These are phyloP conservation scores for Oryza meyeriana DNA, from an alignment of 176 grass and related monocot species.

Conservation along the genomic window DNA sequence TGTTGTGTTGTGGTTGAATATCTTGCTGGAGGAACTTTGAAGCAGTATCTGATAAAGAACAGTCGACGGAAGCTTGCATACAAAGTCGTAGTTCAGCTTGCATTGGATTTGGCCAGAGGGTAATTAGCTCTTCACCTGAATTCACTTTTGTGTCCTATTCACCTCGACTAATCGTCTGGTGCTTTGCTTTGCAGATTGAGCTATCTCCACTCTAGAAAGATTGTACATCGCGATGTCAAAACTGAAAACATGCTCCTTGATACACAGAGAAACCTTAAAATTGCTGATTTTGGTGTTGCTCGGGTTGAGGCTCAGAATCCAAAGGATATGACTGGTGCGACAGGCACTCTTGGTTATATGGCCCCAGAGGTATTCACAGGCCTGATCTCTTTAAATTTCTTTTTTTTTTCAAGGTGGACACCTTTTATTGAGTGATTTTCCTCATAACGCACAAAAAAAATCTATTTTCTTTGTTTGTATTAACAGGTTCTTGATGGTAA, in stretches of 20 bases:
- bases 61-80: constrained; percentile 75
- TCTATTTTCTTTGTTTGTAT: background rate
- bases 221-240: constrained; percentile 79
- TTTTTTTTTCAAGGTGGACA: background rate
- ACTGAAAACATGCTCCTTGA: constrained; percentile 89
- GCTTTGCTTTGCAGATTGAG: constrained; percentile 45
- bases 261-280: constrained; percentile 59
- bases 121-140: constrained; percentile 35
- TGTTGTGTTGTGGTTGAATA: constrained; percentile 96
- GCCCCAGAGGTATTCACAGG: constrained; percentile 65
- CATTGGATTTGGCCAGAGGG: constrained; percentile 89
- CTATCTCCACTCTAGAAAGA: constrained; percentile 66
- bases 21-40: constrained; percentile 80
- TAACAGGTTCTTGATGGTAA: constrained; percentile 70
- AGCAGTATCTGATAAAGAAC: constrained; percentile 81
- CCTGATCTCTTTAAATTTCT: background rate
- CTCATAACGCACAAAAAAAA: background rate
- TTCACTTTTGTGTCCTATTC: background rate
- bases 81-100: constrained; percentile 79
- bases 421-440: background rate
- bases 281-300: constrained; percentile 90
- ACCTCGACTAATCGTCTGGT: background rate
- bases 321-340: constrained; percentile 80
- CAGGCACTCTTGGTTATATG: constrained; percentile 94
- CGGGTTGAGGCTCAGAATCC: constrained; percentile 81